phyloP scores from a whole-genome alignment of 768 basidiomycete genomes.

The Tylopilus subfusipes region DNA sequence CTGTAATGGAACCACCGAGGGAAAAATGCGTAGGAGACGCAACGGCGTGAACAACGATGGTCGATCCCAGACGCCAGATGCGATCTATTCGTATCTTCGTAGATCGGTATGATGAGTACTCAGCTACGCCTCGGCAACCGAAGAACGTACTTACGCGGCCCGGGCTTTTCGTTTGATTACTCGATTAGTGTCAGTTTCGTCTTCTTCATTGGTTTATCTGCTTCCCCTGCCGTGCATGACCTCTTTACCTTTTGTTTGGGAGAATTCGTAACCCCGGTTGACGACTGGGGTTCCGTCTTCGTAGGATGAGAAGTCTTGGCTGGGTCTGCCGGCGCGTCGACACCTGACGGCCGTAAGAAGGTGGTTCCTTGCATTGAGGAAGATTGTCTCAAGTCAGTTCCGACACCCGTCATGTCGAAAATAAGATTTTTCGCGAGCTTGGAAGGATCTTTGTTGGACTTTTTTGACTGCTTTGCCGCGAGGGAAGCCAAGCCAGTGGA shows the following conservation, averaged over 20 bases:
- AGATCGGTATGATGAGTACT: slow-evolving; percentile 17
- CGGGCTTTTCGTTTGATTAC: slow-evolving; percentile 17
- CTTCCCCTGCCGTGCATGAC: slow-evolving; percentile 20
- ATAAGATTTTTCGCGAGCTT: slow-evolving; percentile 45
- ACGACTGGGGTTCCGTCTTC: slow-evolving; percentile 3
- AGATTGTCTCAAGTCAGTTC: slow-evolving; percentile 44
- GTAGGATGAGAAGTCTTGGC: slow-evolving; percentile 7
- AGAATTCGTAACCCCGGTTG: slow-evolving; percentile 4
- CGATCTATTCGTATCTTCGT: slow-evolving; percentile 10
- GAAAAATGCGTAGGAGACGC: slow-evolving; percentile 10
- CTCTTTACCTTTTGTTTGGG: slow-evolving; percentile 20
- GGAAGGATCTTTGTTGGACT: slow-evolving; percentile 17
- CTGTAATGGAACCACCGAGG: slow-evolving; percentile 22
- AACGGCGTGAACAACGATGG: slow-evolving; percentile 7
- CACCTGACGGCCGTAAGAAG: slow-evolving; percentile 23
- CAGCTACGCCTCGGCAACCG: slow-evolving; percentile 15
- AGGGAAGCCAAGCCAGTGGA: slow-evolving; percentile 7
- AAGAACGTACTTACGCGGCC: slow-evolving; percentile 15
- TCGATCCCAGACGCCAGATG: slow-evolving; percentile 20
- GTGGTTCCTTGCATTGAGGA: slow-evolving; percentile 11
- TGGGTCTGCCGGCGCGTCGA: slow-evolving; percentile 18
- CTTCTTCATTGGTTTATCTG: slow-evolving; percentile 24
- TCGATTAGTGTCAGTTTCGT: slow-evolving; percentile 22
- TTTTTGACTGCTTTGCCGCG: slow-evolving; percentile 16
- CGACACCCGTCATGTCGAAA: slow-evolving; percentile 46